Base-by-base conservation (phyloP, 306 rosid genomes). In the Senna tora region DNA sequence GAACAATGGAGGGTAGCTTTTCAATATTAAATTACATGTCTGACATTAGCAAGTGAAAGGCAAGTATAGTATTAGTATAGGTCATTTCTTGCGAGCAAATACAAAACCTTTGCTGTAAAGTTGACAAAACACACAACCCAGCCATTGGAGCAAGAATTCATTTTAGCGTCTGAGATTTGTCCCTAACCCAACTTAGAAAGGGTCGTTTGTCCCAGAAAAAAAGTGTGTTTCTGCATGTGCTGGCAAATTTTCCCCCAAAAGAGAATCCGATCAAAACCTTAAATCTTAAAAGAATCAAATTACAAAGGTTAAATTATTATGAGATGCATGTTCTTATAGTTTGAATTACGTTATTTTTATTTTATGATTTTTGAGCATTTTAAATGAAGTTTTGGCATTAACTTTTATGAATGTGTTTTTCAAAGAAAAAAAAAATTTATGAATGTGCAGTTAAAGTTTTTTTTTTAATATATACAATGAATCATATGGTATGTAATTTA, bases 81-180 rank as follows among this genome's bases (percentile, higher is more conserved):
- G 51, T 41, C 51, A 32, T 72, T 43, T 62, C 46, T 47, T 33
- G 75, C 15, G 60, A 52, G 67, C 58, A 46, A 46, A 25, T 36
- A 49, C 77, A 49, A 72, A 57, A 32, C 54, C 22, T 67, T 50
- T 42, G 85, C 85, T 80, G 77, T 63, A 62, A 77, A 63, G 84
- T 75, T 62, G 87, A 81, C 79, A 79, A 73, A 81, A 36, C 39
- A 36, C 7, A 36, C 39, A 33, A 33, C 38, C 4, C 6, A 36
- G 39, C 30, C 30, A 25, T 25, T 25, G 30, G 30, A 25, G 30
- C 30, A 25, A 25, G 30, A 25, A 25, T 25, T 25, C 30, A 1
- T 25, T 25, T 25, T 1, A 43, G 56, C 45, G 49, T 17, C 74
- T 74, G 75, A 71, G 77, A 73, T 14, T 71, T 58, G 65, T 46